phyloP scores from a whole-genome alignment of 306 rosid species.

The Fragaria iinumae region DNA sequence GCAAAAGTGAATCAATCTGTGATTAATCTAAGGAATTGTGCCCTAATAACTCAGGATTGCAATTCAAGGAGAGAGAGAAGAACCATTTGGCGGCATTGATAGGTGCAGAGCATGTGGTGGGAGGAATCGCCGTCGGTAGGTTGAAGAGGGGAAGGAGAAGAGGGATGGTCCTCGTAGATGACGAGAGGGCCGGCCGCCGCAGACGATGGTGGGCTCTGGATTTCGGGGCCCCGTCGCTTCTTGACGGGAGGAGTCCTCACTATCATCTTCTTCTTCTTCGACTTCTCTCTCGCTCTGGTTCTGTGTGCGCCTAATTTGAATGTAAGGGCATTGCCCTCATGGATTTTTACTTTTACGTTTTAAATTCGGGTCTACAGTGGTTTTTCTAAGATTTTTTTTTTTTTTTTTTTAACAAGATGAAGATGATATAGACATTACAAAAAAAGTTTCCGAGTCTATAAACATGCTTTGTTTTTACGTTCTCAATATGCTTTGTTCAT shows the following conservation, averaged over 20 bases:
- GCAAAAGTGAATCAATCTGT: no score
- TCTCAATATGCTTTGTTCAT: no score
- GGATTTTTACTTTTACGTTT: no score
- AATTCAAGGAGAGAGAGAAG: background rate
- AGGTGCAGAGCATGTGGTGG: conserved; percentile 68
- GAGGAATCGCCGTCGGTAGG: conserved; percentile 32
- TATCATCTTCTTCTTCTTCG: conserved; percentile 48
- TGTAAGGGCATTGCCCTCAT: background rate
- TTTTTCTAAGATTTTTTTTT: no score
- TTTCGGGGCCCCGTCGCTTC: conserved; percentile 53
- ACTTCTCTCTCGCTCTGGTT: background rate
- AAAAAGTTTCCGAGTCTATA: no score
- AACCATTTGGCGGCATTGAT: conserved; percentile 98
- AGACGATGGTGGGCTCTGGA: conserved; percentile 30
- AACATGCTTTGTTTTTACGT: no score
- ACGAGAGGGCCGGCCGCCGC: conserved; percentile 47
- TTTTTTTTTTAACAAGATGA: no score
- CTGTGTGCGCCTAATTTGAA: background rate
- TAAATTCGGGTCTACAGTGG: no score
- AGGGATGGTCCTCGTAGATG: conserved; percentile 72
- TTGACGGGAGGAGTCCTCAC: conserved; percentile 73
- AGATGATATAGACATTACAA: no score
- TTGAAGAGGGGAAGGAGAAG: conserved; percentile 23
- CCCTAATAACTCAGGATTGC: no score
- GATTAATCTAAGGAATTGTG: no score